phyloP scores from a whole-genome alignment of 495 filamentous ascomycete species.

The Penicillium goetzii region DNA sequence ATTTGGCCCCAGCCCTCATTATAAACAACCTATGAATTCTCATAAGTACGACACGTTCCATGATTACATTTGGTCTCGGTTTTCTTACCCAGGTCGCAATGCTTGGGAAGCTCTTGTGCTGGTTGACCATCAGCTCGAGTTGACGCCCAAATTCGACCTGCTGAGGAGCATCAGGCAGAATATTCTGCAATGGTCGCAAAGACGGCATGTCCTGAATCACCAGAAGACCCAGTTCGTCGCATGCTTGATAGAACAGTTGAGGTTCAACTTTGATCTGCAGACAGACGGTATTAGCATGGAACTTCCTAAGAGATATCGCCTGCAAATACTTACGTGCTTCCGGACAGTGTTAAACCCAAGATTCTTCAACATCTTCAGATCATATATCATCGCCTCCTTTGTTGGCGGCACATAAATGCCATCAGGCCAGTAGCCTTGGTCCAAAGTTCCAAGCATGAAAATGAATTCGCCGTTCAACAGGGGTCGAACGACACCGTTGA shows the following conservation, averaged over 20 bases:
- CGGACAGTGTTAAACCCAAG: slow-evolving; percentile 70
- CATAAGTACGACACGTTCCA: background rate
- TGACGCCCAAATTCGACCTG: slow-evolving; percentile 66
- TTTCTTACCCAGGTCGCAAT: slow-evolving; percentile 55
- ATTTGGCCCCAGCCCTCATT: slow-evolving; percentile 75
- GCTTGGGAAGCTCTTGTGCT: slow-evolving; percentile 64
- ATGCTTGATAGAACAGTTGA: slow-evolving; percentile 66
- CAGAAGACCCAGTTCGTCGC: slow-evolving; percentile 64
- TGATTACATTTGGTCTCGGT: background rate
- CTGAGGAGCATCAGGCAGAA: slow-evolving; percentile 48
- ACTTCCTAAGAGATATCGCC: background rate
- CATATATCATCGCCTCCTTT: slow-evolving; percentile 66
- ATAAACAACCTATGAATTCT: slow-evolving; percentile 58
- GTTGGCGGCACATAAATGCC: slow-evolving; percentile 64
- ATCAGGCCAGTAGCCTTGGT: slow-evolving; percentile 74
- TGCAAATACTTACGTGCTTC: slow-evolving; percentile 58
- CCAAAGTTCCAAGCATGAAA: slow-evolving; percentile 68
- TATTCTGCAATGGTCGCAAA: slow-evolving; percentile 41
- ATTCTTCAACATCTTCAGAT: slow-evolving; percentile 61
- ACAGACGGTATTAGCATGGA: background rate
- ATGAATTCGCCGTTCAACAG: slow-evolving; percentile 66
- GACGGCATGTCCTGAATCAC: slow-evolving; percentile 73
- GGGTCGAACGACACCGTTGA: slow-evolving; percentile 63
- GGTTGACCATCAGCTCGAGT: slow-evolving; percentile 60
- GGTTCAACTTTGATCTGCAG: slow-evolving; percentile 68